A percentile compares a stretch with the other conserved stretches of the same genome.
phyloP scores from a whole-genome alignment of 2,329 filamentous ascomycete species.

The Alternaria tenuissima region DNA sequence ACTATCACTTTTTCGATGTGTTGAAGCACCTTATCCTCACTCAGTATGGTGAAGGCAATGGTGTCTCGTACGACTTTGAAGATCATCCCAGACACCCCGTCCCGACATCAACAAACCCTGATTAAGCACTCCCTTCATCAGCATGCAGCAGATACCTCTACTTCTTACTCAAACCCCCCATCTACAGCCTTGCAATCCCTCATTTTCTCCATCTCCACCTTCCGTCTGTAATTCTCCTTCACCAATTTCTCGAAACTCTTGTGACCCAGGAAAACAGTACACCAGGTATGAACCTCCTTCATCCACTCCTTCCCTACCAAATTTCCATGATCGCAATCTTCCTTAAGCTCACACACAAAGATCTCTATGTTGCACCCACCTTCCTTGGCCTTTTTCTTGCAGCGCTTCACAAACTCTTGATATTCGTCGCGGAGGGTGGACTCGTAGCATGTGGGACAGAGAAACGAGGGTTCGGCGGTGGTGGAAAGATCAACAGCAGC shows the following conservation, averaged over 20 bases:
- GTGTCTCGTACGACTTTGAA: too few species aligned
- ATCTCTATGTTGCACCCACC: not conserved
- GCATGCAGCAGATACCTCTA: not conserved
- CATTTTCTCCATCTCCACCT: not conserved
- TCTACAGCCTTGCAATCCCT: not conserved
- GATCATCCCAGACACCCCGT: not conserved
- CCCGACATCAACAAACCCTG: not conserved
- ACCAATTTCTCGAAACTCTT: not conserved
- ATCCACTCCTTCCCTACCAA: not conserved
- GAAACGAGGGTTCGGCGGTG: not conserved
- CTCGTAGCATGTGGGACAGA: constrained; percentile 5
- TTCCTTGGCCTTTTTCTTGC: not conserved
- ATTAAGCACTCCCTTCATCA: not conserved
- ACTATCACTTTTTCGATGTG: too few species aligned
- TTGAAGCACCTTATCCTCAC: too few species aligned
- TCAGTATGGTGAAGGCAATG: too few species aligned
- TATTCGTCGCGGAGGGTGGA: not conserved
- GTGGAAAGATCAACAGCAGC: not conserved
- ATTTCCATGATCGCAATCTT: not conserved
- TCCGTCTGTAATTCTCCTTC: not conserved
- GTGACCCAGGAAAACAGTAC: not conserved
- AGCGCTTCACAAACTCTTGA: not conserved
- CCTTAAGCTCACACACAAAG: not conserved
- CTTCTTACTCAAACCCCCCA: not conserved
- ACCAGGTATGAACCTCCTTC: not conserved